These are phyloP conservation scores for Ramaria rubella DNA, from an alignment of 768 basidiomycete genomes.

Conservation along the genomic window DNA sequence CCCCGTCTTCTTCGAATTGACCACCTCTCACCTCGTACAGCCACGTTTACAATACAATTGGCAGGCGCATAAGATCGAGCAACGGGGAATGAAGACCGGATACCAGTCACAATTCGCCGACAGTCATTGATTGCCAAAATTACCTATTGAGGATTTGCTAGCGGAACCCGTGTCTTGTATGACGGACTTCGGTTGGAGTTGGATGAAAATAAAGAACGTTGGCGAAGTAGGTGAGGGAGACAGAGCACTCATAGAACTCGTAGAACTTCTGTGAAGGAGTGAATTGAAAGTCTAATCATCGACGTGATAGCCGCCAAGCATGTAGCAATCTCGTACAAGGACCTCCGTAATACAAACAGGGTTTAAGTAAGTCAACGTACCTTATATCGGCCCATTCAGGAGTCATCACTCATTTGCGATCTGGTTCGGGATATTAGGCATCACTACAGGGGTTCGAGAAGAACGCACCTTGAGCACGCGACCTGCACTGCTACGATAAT, in stretches of 20 bases:
- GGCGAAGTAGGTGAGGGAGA: too few relatives aligned
- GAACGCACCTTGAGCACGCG: constrained; percentile 1
- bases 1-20: background rate
- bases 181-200: background rate
- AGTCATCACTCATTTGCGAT: constrained; percentile 11
- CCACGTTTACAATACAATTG: background rate
- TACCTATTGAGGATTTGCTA: too few relatives aligned
- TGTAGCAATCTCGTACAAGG: background rate
- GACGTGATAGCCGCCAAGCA: too few relatives aligned
- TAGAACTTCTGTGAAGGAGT: too few relatives aligned
- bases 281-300: too few relatives aligned
- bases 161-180: background rate
- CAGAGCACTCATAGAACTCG: too few relatives aligned
- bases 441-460: background rate
- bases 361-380: too few relatives aligned
- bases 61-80: background rate
- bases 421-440: background rate
- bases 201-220: background rate
- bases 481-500: background rate
- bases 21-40: background rate
- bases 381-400: too few relatives aligned
- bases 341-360: too few relatives aligned
- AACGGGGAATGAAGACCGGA: background rate
- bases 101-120: background rate
- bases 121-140: background rate